phyloP scores from a whole-genome alignment of 129 eudicot genomes.

The Mikania micrantha region DNA sequence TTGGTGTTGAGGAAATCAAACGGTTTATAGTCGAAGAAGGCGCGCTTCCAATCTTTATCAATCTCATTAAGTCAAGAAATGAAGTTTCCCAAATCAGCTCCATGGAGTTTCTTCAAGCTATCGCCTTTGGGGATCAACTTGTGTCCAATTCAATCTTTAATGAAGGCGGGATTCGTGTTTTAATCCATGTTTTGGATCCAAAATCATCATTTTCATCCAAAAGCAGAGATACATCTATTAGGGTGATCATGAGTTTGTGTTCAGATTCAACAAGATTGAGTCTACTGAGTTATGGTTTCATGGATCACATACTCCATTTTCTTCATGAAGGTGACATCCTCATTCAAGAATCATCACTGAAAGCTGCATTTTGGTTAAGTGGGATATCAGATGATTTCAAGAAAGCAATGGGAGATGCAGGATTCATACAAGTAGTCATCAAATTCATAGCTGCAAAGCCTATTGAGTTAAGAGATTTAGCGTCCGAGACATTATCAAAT shows the following conservation, averaged over 20 bases:
- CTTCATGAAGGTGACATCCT: conserved; percentile 36
- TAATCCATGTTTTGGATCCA: conserved; percentile 38
- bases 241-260: conserved; percentile 41
- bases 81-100: conserved; percentile 21
- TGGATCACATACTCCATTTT: too few species aligned
- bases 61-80: neutral
- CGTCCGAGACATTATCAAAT: conserved; percentile 39
- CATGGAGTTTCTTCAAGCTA: conserved; percentile 40
- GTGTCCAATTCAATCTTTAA: conserved; percentile 23
- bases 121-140: conserved; percentile 35
- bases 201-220: neutral
- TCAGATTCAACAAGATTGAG: too few species aligned
- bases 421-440: conserved; percentile 50
- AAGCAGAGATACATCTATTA: conserved; percentile 35
- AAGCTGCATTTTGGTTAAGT: conserved; percentile 51
- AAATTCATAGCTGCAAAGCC: conserved; percentile 47
- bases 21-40: neutral
- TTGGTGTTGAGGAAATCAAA: neutral
- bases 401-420: conserved; percentile 56
- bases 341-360: conserved; percentile 43
- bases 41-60: neutral
- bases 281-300: too few species aligned
- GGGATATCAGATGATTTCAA: conserved; percentile 49
- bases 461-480: conserved; percentile 48
- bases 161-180: conserved; percentile 42